A percentile compares a stretch with the other conserved stretches of the same genome.
phyloP scores from a whole-genome alignment of 163 green algal species.

The Coccomyxa subellipsoidea region DNA sequence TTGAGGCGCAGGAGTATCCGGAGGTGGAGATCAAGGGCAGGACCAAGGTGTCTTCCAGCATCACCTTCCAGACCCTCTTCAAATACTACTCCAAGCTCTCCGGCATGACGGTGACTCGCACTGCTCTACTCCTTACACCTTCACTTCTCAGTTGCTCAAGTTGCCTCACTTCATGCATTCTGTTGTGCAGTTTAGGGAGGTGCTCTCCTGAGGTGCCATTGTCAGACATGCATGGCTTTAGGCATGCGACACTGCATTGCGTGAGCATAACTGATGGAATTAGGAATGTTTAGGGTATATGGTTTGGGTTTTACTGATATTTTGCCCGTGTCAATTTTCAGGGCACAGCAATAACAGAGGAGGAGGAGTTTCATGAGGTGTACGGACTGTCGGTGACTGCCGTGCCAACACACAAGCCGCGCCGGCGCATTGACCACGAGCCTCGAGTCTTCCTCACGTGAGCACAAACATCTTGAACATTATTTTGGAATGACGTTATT shows the following conservation, averaged over 20 bases:
- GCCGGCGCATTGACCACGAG: conserved; percentile 47
- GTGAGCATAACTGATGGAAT: no score
- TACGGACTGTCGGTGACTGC: conserved; percentile 73
- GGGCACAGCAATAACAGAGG: conserved; percentile 80
- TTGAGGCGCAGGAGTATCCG: conserved; percentile 86
- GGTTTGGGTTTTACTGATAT: no score
- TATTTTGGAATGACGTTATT: no score
- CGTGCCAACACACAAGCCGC: conserved; percentile 75
- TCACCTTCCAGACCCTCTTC: conserved; percentile 91
- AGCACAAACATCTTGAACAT: background rate
- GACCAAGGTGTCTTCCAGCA: conserved; percentile 21
- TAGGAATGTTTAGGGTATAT: no score
- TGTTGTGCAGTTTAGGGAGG: no score
- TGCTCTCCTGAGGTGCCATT: no score
- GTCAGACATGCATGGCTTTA: background rate
- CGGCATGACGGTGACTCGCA: conserved; percentile 61
- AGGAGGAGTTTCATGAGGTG: conserved; percentile 72
- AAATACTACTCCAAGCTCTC: conserved; percentile 54
- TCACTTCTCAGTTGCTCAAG: background rate
- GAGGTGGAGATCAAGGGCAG: conserved; percentile 26
- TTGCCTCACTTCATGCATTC: background rate
- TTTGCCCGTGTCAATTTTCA: no score
- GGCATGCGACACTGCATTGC: no score
- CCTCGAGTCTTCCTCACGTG: conserved; percentile 9
- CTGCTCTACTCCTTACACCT: background rate